These are phyloP conservation scores for Phytophthora sp. DNA, from an alignment of 352 stramenopile species.

Conservation along the genomic window DNA sequence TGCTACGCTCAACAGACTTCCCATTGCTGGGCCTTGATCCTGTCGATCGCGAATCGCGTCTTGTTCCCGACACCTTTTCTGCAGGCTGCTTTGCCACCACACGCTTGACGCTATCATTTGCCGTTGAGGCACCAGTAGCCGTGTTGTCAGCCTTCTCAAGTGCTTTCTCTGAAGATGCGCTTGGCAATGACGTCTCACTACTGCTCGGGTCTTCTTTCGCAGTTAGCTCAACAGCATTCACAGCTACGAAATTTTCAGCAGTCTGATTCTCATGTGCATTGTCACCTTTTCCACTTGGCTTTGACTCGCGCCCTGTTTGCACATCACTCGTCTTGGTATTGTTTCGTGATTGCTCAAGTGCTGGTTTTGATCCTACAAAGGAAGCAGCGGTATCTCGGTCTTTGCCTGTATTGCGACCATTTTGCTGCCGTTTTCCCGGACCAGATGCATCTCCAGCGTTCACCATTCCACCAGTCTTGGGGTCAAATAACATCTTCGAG, in stretches of 20 bases:
- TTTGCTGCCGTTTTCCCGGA: constrained; percentile 11
- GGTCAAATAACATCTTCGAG: constrained; percentile 79
- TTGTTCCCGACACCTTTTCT: neutral
- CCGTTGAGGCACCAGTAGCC: no score
- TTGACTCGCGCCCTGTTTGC: no score
- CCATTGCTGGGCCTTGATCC: neutral
- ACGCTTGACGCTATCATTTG: neutral
- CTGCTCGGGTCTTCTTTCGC: no score
- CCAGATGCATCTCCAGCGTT: constrained; percentile 32
- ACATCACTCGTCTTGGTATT: neutral
- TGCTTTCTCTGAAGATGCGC: no score
- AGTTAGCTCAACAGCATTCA: no score
- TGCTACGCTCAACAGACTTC: constrained; percentile 1
- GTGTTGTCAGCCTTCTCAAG: no score
- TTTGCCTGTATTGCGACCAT: constrained; percentile 7
- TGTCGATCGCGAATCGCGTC: neutral
- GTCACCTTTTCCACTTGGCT: no score
- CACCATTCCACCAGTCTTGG: constrained; percentile 67
- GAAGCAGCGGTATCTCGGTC: neutral
- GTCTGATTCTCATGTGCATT: no score
- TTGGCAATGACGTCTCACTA: no score
- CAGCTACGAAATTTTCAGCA: no score
- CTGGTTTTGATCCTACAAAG: neutral
- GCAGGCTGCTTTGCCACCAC: neutral
- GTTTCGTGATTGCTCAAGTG: neutral